Evolutionary conservation across 179 eudicot species (phyloP).

Genomic region (Beta macrorhiza): DNA sequence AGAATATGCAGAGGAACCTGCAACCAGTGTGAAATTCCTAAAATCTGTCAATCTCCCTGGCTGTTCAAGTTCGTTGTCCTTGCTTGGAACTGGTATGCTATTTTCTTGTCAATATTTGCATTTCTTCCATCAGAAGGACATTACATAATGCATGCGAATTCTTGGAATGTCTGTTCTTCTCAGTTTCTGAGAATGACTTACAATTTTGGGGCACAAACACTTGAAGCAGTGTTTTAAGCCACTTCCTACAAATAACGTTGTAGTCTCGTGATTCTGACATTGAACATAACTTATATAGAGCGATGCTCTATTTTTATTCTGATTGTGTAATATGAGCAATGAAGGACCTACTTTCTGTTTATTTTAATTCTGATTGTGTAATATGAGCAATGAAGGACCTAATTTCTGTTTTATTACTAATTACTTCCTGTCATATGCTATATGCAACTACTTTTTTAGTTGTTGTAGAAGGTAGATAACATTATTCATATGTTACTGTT

Average conservation of each 20-base stretch:
- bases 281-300: not conserved
- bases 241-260: not conserved
- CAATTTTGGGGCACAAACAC: too few species aligned
- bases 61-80: slow-evolving; percentile 66
- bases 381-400: too few species aligned
- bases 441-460: not conserved
- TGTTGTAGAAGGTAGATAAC: not conserved
- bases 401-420: too few species aligned
- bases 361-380: not conserved
- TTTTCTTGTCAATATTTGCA: not conserved
- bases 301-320: not conserved
- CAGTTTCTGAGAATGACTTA: not conserved
- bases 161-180: not conserved
- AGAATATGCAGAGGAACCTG: slow-evolving; percentile 67
- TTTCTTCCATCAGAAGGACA: not conserved
- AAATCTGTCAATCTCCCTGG: slow-evolving; percentile 62
- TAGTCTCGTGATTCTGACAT: not conserved
- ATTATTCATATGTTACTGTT: not conserved
- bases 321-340: not conserved
- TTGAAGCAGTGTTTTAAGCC: not conserved
- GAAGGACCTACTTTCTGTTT: not conserved
- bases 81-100: slow-evolving; percentile 76
- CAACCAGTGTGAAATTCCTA: slow-evolving; percentile 73
- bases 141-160: not conserved
- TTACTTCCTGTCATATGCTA: not conserved